Evolutionary conservation across 2,329 filamentous ascomycete species (phyloP).

Genomic region (Sphaerulina populicola): DNA sequence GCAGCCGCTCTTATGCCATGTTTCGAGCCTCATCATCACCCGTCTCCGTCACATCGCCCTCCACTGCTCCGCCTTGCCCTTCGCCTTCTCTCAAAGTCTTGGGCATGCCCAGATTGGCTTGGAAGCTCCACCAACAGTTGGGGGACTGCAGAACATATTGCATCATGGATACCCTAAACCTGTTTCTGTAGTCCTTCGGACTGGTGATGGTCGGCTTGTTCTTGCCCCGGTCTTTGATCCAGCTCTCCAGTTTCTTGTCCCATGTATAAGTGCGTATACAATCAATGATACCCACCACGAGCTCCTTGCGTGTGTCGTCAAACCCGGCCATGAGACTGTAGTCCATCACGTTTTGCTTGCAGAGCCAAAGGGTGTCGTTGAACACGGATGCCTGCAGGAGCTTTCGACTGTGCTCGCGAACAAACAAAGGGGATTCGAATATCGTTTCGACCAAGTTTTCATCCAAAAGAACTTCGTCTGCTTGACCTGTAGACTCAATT

Average conservation of each 20-base stretch:
- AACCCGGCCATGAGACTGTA: conserved; percentile 98
- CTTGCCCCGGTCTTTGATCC: conserved; percentile 95
- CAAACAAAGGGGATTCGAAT: conserved; percentile 91
- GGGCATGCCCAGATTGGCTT: conserved; percentile 30
- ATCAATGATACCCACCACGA: conserved; percentile 96
- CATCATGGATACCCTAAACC: conserved; percentile 94
- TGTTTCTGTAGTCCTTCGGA: conserved; percentile 93
- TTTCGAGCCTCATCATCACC: conserved; percentile 1
- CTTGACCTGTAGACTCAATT: conserved; percentile 88
- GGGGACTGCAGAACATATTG: conserved; percentile 71
- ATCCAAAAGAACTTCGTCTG: conserved; percentile 90
- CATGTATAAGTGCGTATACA: conserved; percentile 98
- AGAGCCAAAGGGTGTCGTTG: conserved; percentile 95
- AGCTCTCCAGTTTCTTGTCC: conserved; percentile 99
- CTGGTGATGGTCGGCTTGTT: conserved; percentile 89
- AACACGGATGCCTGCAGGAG: conserved; percentile 83
- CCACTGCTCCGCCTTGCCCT: conserved; percentile 4
- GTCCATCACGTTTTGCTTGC: conserved; percentile 96
- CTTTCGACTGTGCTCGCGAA: conserved; percentile 92
- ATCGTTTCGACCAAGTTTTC: conserved; percentile 99
- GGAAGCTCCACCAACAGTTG: conserved; percentile 67
- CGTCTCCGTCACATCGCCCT: conserved; percentile 8
- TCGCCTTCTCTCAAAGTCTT: conserved; percentile 27
- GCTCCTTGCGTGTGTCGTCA: conserved; percentile 77
- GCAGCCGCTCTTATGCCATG: not conserved